Percentiles rank a stretch among this genome's conserved stretches.
Conservation (phyloP, 139 green algal genomes). For the Diplosphaera chodatii region DNA sequence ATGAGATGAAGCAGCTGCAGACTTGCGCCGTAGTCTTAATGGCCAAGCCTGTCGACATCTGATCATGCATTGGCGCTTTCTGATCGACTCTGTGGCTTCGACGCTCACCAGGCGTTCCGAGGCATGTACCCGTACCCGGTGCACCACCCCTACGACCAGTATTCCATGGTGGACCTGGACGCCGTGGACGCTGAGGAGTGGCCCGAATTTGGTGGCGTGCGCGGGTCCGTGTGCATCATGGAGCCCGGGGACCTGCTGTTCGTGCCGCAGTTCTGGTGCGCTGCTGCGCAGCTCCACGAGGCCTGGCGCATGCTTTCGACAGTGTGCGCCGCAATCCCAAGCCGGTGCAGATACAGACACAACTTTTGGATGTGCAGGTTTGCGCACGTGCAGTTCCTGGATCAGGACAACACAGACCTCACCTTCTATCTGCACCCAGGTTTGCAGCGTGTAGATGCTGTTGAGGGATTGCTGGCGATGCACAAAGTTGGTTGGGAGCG, state of each 20-base stretch:
- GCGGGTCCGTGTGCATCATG: constrained; percentile 32
- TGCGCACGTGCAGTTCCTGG: constrained; percentile 9
- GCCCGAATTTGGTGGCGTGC: constrained; percentile 28
- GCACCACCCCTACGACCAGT: constrained; percentile 67
- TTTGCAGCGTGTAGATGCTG: no score
- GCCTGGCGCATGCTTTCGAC: no score
- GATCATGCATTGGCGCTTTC: no score
- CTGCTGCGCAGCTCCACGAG: background rate
- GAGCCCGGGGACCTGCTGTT: constrained; percentile 50
- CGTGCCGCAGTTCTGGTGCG: constrained; percentile 52
- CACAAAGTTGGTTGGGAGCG: no score
- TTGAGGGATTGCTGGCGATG: no score
- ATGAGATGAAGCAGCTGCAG: no score
- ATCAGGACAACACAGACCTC: constrained; percentile 2
- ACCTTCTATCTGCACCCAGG: constrained; percentile 3
- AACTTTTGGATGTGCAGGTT: constrained; percentile 21
- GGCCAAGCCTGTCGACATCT: no score
- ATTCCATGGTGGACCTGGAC: constrained; percentile 65
- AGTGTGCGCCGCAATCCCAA: no score
- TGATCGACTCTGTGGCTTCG: no score
- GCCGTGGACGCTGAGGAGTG: constrained; percentile 35
- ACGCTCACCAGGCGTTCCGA: constrained; percentile 25
- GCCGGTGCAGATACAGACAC: no score
- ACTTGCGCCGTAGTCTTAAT: no score
- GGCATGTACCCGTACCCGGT: constrained; percentile 70